These are phyloP conservation scores for Parastagonospora nodorum DNA, from an alignment of 2,329 filamentous ascomycete species.

Conservation along the genomic window DNA sequence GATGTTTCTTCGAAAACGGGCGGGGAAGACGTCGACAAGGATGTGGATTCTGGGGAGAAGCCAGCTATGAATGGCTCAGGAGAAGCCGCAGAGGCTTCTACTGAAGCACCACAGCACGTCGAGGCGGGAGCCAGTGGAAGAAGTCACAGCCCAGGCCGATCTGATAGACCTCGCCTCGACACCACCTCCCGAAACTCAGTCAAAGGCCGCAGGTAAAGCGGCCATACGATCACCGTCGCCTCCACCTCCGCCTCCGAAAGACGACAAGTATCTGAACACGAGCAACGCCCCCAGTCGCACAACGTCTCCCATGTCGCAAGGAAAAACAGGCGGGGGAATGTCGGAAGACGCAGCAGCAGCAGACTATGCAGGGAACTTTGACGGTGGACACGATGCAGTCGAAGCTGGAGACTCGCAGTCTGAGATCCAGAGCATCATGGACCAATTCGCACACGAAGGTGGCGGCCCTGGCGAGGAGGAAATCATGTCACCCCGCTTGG, in stretches of 20 bases:
- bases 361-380: conserved; percentile 56
- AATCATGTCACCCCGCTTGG: conserved; percentile 88
- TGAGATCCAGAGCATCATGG: conserved; percentile 98
- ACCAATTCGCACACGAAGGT: conserved; percentile 81
- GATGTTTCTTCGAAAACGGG: conserved; percentile 4
- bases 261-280: conserved; percentile 55
- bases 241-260: conserved; percentile 57
- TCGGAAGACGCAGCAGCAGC: conserved; percentile 42
- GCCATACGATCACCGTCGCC: conserved; percentile 45
- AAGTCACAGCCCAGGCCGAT: conserved; percentile 25
- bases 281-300: conserved; percentile 49
- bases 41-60: neutral
- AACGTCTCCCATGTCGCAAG: conserved; percentile 38
- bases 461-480: conserved; percentile 76
- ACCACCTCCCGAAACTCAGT: conserved; percentile 15
- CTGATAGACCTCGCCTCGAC: conserved; percentile 23
- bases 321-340: conserved; percentile 48
- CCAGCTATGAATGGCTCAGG: neutral
- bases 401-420: conserved; percentile 66
- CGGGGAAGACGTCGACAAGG: neutral
- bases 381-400: conserved; percentile 41
- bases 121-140: conserved; percentile 14
- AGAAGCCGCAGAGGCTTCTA: neutral
- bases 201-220: conserved; percentile 34
- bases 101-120: neutral